phyloP scores from a whole-genome alignment of 2,329 filamentous ascomycete species.

The Fusarium cicatricum region DNA sequence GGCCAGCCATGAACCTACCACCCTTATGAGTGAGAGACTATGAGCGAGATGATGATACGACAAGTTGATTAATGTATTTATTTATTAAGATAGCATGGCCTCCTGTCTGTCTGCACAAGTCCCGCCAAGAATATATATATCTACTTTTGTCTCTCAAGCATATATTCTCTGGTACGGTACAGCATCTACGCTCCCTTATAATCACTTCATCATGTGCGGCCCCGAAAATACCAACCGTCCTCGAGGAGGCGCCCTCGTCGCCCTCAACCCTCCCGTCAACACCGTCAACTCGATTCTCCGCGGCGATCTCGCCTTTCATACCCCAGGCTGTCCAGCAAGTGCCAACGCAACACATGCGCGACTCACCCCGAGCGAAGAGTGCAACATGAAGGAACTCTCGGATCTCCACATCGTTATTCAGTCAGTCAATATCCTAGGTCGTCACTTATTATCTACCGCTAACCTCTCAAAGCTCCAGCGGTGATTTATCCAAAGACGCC shows the following conservation, averaged over 20 bases:
- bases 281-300: constrained; percentile 21
- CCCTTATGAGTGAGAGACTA: constrained; percentile 22
- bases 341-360: constrained; percentile 53
- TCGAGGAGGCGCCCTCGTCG: constrained; percentile 56
- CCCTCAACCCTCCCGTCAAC: constrained; percentile 47
- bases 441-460: background rate
- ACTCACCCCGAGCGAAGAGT: constrained; percentile 46
- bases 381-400: constrained; percentile 20
- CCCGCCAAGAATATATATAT: no score
- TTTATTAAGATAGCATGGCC: no score
- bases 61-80: background rate
- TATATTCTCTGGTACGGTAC: no score
- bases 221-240: constrained; percentile 51
- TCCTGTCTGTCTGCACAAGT: no score
- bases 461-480: constrained; percentile 46
- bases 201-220: constrained; percentile 53
- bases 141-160: no score
- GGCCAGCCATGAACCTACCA: background rate
- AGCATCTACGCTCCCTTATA: background rate
- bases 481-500: constrained; percentile 53
- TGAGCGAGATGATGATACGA: constrained; percentile 21
- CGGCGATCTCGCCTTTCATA: constrained; percentile 56
- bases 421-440: constrained; percentile 43
- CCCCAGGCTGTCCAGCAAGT: constrained; percentile 49
- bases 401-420: constrained; percentile 54